Conservation (phyloP, 345 rosid genomes). For the Theobroma cacao region DNA sequence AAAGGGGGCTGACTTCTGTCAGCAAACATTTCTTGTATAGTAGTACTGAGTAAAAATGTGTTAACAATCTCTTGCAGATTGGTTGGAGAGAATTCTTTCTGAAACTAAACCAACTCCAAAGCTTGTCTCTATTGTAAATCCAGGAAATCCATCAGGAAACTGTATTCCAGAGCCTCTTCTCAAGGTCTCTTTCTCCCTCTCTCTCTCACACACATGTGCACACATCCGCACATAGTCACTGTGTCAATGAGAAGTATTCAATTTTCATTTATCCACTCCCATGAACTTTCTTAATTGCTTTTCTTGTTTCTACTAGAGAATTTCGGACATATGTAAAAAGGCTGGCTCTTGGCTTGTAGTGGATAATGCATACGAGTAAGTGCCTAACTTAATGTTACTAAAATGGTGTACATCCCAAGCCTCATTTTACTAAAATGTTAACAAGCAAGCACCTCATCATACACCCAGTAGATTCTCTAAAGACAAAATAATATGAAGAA, state of each 20-base stretch:
- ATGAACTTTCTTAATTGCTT: not conserved
- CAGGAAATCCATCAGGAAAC: not conserved
- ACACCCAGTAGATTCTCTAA: not conserved
- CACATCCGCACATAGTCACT: not conserved
- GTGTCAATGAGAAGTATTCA: not conserved
- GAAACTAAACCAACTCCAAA: not conserved
- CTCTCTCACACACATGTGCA: not conserved
- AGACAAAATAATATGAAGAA: not conserved
- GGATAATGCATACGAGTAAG: not conserved
- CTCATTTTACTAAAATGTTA: not conserved
- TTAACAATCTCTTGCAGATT: not conserved
- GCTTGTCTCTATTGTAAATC: not conserved
- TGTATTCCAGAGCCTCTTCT: not conserved
- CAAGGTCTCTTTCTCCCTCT: not conserved
- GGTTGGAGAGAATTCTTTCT: not conserved
- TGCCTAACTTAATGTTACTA: not conserved
- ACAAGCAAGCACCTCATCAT: not conserved
- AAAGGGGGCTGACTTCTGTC: no score
- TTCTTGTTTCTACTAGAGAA: not conserved
- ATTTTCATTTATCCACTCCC: not conserved
- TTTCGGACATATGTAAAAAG: not conserved
- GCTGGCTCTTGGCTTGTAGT: not conserved
- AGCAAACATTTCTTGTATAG: no score
- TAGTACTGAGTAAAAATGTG: not conserved
- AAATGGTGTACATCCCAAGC: not conserved